Conservation (phyloP, 2,329 filamentous ascomycete species). For the Microdochium nivale region DNA sequence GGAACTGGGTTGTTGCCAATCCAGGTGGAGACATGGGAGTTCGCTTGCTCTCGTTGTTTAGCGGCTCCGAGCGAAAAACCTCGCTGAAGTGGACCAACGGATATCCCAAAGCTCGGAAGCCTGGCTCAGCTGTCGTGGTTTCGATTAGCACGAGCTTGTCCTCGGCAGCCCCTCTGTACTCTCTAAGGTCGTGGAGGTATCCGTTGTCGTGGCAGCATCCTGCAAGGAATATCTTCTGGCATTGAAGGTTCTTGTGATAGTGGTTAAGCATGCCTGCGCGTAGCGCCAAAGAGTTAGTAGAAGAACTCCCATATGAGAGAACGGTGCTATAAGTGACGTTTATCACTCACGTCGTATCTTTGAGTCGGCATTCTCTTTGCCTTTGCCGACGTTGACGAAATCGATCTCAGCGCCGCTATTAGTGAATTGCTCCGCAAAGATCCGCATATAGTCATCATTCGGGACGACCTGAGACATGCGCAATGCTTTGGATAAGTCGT, state of each 20-base stretch:
- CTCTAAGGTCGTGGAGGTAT: constrained; percentile 24
- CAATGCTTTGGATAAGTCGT: constrained; percentile 21
- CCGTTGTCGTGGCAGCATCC: constrained; percentile 25
- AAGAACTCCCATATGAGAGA: background rate
- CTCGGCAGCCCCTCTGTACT: constrained; percentile 16
- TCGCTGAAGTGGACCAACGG: constrained; percentile 20
- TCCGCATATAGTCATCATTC: constrained; percentile 19
- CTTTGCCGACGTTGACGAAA: constrained; percentile 24
- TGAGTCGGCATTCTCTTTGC: constrained; percentile 24
- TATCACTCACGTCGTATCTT: constrained; percentile 21
- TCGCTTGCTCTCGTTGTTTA: constrained; percentile 21
- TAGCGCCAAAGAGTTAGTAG: background rate
- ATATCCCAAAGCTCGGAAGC: constrained; percentile 19
- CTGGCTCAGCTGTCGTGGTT: constrained; percentile 22
- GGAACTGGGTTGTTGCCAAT: background rate
- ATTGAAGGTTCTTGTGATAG: constrained; percentile 22
- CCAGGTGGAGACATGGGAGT: constrained; percentile 1
- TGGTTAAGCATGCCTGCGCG: constrained; percentile 20
- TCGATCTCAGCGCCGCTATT: constrained; percentile 23
- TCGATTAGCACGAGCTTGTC: constrained; percentile 19
- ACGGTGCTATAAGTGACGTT: background rate
- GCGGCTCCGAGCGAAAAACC: constrained; percentile 20
- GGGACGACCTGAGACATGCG: constrained; percentile 21
- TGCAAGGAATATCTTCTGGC: constrained; percentile 23
- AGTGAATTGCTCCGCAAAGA: constrained; percentile 23